Conservation (phyloP, 2,329 filamentous ascomycete species). For the Arthrocladium fulminans region DNA sequence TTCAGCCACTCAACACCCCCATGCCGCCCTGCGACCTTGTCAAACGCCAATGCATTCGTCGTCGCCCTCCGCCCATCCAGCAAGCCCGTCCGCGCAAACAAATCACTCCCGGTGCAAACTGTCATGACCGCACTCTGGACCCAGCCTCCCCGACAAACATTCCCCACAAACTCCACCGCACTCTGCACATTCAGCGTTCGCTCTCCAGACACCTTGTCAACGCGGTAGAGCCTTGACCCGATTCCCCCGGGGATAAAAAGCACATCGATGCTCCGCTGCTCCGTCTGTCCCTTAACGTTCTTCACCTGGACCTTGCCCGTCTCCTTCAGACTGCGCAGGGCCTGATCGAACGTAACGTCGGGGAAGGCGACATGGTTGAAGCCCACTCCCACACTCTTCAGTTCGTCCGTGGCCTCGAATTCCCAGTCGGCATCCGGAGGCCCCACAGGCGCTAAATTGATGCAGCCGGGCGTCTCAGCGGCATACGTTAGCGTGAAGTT, state of each 20-base stretch:
- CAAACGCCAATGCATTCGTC: constrained; percentile 56
- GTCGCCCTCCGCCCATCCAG: constrained; percentile 55
- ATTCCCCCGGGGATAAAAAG: constrained; percentile 58
- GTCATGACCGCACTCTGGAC: constrained; percentile 37
- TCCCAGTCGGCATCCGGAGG: constrained; percentile 11
- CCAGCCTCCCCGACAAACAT: constrained; percentile 6
- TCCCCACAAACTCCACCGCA: constrained; percentile 34
- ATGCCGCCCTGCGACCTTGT: constrained; percentile 39
- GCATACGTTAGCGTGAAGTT: constrained; percentile 25
- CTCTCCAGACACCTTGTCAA: constrained; percentile 8
- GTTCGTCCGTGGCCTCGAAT: constrained; percentile 14
- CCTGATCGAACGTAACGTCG: constrained; percentile 39
- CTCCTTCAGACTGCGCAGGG: constrained; percentile 3
- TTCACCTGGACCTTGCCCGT: constrained; percentile 3
- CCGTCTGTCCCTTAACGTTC: constrained; percentile 25
- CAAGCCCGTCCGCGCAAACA: constrained; percentile 51
- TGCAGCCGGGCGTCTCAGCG: constrained; percentile 27
- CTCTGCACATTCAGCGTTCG: constrained; percentile 1
- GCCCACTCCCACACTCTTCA: constrained; percentile 12
- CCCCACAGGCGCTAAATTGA: constrained; percentile 24
- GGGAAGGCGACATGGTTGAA: constrained; percentile 36
- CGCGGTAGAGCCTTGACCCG: constrained; percentile 32
- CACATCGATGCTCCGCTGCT: constrained; percentile 42
- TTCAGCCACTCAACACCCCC: constrained; percentile 51
- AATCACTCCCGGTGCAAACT: constrained; percentile 56